Conservation (phyloP, 192 early-diverging fungal genomes). For the Umbelopsis vinacea region DNA sequence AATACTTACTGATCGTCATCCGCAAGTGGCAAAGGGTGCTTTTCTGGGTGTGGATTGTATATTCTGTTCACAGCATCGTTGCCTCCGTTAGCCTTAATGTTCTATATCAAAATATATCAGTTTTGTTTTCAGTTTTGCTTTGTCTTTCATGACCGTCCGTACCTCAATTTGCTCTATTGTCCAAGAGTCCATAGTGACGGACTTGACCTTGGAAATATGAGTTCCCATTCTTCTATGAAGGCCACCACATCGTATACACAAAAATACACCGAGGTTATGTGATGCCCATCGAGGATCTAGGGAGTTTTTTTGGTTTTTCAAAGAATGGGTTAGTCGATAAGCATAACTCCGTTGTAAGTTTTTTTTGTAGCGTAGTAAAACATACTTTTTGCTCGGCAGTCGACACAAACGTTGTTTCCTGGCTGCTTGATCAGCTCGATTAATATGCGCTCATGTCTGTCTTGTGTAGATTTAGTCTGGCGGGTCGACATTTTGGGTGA, state of each 20-base stretch:
- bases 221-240: slow-evolving; percentile 86
- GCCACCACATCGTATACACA: slow-evolving; percentile 92
- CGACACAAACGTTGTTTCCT: slow-evolving; percentile 74
- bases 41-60: slow-evolving; percentile 73
- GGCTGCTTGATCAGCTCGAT: slow-evolving; percentile 69
- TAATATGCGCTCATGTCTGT: slow-evolving; percentile 72
- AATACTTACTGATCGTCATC: slow-evolving; percentile 57
- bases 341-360: background rate
- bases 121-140: background rate
- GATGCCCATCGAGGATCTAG: slow-evolving; percentile 88
- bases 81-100: slow-evolving; percentile 56
- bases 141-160: slow-evolving; percentile 22
- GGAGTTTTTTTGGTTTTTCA: background rate
- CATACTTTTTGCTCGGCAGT: slow-evolving; percentile 76
- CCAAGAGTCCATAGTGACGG: slow-evolving; percentile 89
- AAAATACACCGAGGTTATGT: slow-evolving; percentile 89
- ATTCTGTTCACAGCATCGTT: slow-evolving; percentile 70
- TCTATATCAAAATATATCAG: slow-evolving; percentile 30
- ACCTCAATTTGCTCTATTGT: slow-evolving; percentile 83
- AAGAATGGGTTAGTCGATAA: background rate
- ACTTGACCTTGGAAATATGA: slow-evolving; percentile 92
- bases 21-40: slow-evolving; percentile 64
- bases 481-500: slow-evolving; percentile 24
- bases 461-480: slow-evolving; percentile 46
- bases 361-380: background rate